Evolutionary conservation across 2,329 filamentous ascomycete species (phyloP), one percentile per base, ranked within the genome.

Genomic region (Fusarium nematophilum): DNA sequence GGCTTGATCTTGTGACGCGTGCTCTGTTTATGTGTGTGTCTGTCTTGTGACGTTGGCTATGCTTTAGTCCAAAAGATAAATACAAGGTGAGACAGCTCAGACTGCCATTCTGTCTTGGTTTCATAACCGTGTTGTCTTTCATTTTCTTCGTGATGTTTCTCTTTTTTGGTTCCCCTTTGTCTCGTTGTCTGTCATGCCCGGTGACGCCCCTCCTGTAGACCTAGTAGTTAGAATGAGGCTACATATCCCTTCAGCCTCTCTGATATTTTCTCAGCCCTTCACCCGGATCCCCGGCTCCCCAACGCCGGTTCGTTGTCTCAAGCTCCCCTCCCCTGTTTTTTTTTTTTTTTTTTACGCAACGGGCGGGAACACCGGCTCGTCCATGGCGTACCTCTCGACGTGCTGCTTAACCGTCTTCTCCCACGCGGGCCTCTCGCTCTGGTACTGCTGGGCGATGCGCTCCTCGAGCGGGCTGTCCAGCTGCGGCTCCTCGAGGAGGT

Each of bases 391-490:
- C 66, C 87, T 85, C 68, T 83, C 82, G 38, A 91, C 89, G 81
- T 92, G 93, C n/a, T 83, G 79, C 75, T 83, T 85, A 7, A 89
- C 93, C 44, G 85, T 88, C 81, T 90, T 90, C 53, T 93, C 88
- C 71, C 91, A 97, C 64, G 82, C 84, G 43, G 79, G 77, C 36
- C 84, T 80, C 68, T 93, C 85, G 61, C 82, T 84, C 73, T 87
- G 87, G 77, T 85, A 97, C 80, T 96, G 89, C 58, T 96, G 91
- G 17, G 92, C 93, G 72, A 97, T 96, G 62, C 88, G 83, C 3
- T 87, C 81, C 83, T 97, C 93, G 64, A 97, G 90, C 23, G 93
- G 91, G 76, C 97, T 93, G 69, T 96, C 93, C 6, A 91, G 88
- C 81, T 93, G 91, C 2, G 93, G 93, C 78, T 93, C 90, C 58